Conservation (phyloP, 148 eudicot genomes). For the Oxyria digyna region DNA sequence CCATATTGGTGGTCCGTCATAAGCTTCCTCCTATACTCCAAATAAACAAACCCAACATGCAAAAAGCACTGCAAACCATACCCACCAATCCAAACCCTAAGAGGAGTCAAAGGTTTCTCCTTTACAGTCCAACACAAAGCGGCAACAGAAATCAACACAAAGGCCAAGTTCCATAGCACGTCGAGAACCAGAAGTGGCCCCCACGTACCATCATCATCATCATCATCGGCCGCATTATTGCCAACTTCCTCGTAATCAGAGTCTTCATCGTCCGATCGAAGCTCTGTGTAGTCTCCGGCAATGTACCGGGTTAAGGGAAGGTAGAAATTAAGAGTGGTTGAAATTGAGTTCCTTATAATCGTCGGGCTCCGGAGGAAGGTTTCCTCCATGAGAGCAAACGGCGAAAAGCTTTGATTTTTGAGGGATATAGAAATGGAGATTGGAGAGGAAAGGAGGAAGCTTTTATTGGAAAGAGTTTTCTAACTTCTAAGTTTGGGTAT, state of each 20-base stretch:
- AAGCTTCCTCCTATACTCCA: slow-evolving; percentile 48
- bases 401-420: background rate
- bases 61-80: slow-evolving; percentile 70
- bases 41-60: slow-evolving; percentile 71
- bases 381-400: slow-evolving; percentile 7
- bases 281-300: slow-evolving; percentile 13
- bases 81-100: slow-evolving; percentile 87
- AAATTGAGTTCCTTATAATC: slow-evolving; percentile 14
- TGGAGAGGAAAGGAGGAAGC: background rate
- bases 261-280: slow-evolving; percentile 15
- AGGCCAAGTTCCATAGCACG: slow-evolving; percentile 66
- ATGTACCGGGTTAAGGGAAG: slow-evolving; percentile 17
- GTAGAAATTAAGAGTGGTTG: slow-evolving; percentile 14
- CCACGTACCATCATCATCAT: slow-evolving; percentile 37
- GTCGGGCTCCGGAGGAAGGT: slow-evolving; percentile 15
- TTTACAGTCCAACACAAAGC: slow-evolving; percentile 34
- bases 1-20: slow-evolving; percentile 8
- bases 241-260: background rate
- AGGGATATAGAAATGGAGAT: background rate
- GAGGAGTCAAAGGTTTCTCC: slow-evolving; percentile 55
- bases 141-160: slow-evolving; percentile 49
- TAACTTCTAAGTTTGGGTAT: background rate
- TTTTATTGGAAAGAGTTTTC: background rate
- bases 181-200: slow-evolving; percentile 83
- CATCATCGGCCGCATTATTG: slow-evolving; percentile 9